phyloP scores from a whole-genome alignment of 805 yeast species.

The Lachancea sp. region DNA sequence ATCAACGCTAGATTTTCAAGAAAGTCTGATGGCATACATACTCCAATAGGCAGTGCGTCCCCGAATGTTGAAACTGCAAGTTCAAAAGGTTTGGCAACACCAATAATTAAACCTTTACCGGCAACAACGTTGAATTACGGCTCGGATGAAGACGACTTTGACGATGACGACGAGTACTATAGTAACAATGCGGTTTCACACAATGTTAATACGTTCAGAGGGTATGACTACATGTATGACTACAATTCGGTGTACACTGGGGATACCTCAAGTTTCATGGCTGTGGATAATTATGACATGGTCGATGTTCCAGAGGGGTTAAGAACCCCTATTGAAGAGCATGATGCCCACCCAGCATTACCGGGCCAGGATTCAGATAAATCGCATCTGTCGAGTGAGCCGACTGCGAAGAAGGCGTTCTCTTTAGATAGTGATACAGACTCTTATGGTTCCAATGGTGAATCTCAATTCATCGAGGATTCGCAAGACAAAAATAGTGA shows the following conservation, averaged over 20 bases:
- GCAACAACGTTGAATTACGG: constrained; percentile 81
- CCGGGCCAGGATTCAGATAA: not conserved
- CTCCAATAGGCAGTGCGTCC: constrained; percentile 28
- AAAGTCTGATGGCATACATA: constrained; percentile 24
- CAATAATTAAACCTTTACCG: constrained; percentile 74
- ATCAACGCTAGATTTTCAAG: constrained; percentile 30
- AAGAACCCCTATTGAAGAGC: constrained; percentile 29
- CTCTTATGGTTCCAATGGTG: constrained; percentile 27
- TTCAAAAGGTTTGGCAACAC: constrained; percentile 21
- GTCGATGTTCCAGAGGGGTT: constrained; percentile 33
- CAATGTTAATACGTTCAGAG: constrained; percentile 64
- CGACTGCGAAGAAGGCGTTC: constrained; percentile 8
- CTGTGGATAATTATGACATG: constrained; percentile 32
- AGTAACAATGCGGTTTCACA: constrained; percentile 57
- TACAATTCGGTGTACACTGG: constrained; percentile 69
- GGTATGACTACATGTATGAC: constrained; percentile 72
- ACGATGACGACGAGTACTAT: constrained; percentile 34
- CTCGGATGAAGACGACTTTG: constrained; percentile 54
- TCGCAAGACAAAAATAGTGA: constrained; percentile 20
- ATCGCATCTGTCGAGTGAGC: constrained; percentile 7
- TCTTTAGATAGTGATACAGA: constrained; percentile 18
- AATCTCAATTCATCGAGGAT: constrained; percentile 26
- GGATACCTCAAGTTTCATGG: constrained; percentile 36
- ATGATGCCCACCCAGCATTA: constrained; percentile 12
- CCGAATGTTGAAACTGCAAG: constrained; percentile 16